Conservation (phyloP, 495 filamentous ascomycete genomes). For the Aspergillus sparsus region DNA sequence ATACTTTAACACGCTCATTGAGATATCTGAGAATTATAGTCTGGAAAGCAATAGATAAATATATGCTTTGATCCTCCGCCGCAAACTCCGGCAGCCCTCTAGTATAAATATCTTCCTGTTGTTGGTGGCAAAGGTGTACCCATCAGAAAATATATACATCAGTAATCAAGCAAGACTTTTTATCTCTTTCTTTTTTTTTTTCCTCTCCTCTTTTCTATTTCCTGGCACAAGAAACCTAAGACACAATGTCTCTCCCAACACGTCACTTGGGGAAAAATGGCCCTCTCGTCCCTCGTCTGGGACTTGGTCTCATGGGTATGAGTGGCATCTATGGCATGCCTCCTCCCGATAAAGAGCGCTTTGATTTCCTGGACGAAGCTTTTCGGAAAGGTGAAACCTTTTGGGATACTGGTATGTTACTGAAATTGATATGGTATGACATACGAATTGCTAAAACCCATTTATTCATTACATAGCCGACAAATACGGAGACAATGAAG, state of each 20-base stretch:
- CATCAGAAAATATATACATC: too few species aligned
- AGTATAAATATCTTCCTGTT: background rate
- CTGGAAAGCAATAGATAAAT: background rate
- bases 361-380: slow-evolving; percentile 47
- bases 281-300: slow-evolving; percentile 54
- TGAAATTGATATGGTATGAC: background rate
- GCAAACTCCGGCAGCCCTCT: background rate
- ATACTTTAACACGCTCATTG: too few species aligned
- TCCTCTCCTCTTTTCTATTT: too few species aligned
- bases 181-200: background rate
- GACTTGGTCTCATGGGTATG: slow-evolving; percentile 59
- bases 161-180: background rate
- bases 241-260: slow-evolving; percentile 25
- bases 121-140: too few species aligned
- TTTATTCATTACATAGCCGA: slow-evolving; percentile 42
- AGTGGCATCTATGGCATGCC: slow-evolving; percentile 49
- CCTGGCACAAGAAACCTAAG: too few species aligned
- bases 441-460: background rate
- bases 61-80: background rate
- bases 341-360: slow-evolving; percentile 37
- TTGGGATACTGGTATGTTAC: slow-evolving; percentile 54
- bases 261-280: slow-evolving; percentile 56
- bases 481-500: slow-evolving; percentile 43
- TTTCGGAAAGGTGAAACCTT: slow-evolving; percentile 55
- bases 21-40: too few species aligned